Conservation (phyloP, 2,329 filamentous ascomycete genomes). For the Xylogone sp. region DNA sequence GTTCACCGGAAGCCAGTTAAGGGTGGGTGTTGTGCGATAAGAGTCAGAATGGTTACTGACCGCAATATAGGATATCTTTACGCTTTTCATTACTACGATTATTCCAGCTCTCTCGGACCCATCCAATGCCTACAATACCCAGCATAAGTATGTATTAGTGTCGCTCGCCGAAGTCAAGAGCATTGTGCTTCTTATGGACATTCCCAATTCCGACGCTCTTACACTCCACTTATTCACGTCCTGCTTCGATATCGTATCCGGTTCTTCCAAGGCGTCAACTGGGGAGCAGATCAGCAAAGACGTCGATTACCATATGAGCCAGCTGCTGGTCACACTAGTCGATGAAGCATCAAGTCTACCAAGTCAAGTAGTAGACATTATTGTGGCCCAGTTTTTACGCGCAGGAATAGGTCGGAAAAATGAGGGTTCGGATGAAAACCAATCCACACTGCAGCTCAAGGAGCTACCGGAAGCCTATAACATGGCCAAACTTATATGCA, state of each 20-base stretch:
- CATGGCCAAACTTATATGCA: constrained; percentile 94
- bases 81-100: constrained; percentile 77
- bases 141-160: constrained; percentile 86
- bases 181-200: constrained; percentile 84
- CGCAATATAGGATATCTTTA: constrained; percentile 76
- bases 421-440: constrained; percentile 63
- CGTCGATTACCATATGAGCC: constrained; percentile 88
- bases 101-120: constrained; percentile 83
- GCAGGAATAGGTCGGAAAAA: constrained; percentile 57
- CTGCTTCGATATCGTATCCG: constrained; percentile 89
- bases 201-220: constrained; percentile 76
- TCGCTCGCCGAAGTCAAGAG: constrained; percentile 93
- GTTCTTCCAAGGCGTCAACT: constrained; percentile 66
- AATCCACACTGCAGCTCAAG: constrained; percentile 80
- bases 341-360: constrained; percentile 80
- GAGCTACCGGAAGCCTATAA: constrained; percentile 90
- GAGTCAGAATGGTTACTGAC: constrained; percentile 15
- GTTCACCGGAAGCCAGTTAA: constrained; percentile 84
- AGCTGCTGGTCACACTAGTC: constrained; percentile 78
- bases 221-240: constrained; percentile 78
- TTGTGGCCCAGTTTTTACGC: constrained; percentile 92
- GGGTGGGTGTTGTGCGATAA: constrained; percentile 52
- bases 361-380: constrained; percentile 79
- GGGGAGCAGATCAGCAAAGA: constrained; percentile 88
- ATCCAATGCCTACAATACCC: constrained; percentile 83